Percentiles rank a stretch among this genome's conserved stretches.
Evolutionary conservation across 2,329 filamentous ascomycete genomes (phyloP).

Genomic region (Amphichorda felina): DNA sequence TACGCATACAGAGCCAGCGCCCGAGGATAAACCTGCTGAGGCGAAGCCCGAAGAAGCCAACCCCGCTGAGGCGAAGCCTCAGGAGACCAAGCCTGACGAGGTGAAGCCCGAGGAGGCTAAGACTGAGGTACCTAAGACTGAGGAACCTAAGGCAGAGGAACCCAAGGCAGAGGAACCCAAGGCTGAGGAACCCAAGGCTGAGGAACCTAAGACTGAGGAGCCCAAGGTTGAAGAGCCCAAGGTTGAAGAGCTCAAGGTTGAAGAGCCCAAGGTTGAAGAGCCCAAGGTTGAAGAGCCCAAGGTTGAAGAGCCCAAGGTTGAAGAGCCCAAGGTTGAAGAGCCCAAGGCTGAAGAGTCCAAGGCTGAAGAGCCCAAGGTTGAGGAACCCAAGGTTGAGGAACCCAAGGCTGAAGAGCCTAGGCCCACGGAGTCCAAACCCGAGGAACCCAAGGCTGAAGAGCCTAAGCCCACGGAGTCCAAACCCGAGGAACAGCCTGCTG

Average conservation of each 20-base stretch:
- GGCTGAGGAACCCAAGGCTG: conserved; percentile 10
- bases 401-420: conserved; percentile 10
- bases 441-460: conserved; percentile 9
- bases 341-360: conserved; percentile 11
- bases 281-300: conserved; percentile 15
- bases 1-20: too few relatives aligned
- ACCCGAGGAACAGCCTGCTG: background rate
- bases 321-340: conserved; percentile 5
- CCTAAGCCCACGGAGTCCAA: conserved; percentile 4
- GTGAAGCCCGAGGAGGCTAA: too few relatives aligned
- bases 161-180: conserved; percentile 8
- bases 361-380: conserved; percentile 10
- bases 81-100: conserved; percentile 9
- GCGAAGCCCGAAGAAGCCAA: conserved; percentile 13
- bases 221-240: conserved; percentile 4
- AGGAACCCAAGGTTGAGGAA: conserved; percentile 7
- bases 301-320: conserved; percentile 8
- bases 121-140: conserved; percentile 9
- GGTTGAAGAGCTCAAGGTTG: conserved; percentile 9
- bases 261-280: conserved; percentile 12
- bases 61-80: conserved; percentile 8
- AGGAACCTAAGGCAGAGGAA: conserved; percentile 10
- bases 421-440: conserved; percentile 8
- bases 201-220: conserved; percentile 22
- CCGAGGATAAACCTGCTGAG: conserved; percentile 11